Conservation (phyloP, 73 alveolate species). For the Effrenium voratum region DNA sequence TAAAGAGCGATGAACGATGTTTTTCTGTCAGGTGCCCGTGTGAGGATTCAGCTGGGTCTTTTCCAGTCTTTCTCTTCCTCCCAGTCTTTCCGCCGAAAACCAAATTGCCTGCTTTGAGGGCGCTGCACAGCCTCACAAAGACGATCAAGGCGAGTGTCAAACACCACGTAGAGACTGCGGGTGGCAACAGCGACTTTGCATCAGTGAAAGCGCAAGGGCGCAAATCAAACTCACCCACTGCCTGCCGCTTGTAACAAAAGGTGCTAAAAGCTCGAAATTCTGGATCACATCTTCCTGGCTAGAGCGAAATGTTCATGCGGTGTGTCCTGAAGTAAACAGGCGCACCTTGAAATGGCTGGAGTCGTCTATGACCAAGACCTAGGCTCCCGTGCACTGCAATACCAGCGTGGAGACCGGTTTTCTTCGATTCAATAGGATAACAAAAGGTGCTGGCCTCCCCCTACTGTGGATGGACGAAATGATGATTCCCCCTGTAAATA, state of each 20-base stretch:
- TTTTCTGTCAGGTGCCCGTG: too few species aligned
- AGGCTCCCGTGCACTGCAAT: too few species aligned
- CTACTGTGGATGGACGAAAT: too few species aligned
- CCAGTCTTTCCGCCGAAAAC: too few species aligned
- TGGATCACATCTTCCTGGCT: neutral
- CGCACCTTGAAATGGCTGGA: constrained; percentile 13
- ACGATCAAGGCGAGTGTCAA: constrained; percentile 21
- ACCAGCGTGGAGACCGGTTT: too few species aligned
- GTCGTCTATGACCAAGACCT: constrained; percentile 12
- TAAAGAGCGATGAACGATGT: too few species aligned
- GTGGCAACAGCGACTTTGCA: neutral
- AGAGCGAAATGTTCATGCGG: neutral
- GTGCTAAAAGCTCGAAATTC: neutral
- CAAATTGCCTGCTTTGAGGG: too few species aligned
- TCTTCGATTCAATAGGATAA: too few species aligned
- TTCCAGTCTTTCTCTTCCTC: too few species aligned
- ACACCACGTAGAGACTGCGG: constrained; percentile 27
- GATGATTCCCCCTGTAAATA: too few species aligned
- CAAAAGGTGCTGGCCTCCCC: too few species aligned
- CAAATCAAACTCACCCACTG: neutral
- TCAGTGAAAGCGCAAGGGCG: neutral
- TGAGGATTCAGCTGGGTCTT: too few species aligned
- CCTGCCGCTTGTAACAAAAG: constrained; percentile 4
- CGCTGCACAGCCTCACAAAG: constrained; percentile 5
- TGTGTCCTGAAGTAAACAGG: neutral